Evolutionary conservation across 768 basidiomycete genomes (phyloP).

Genomic region (Mycena epipterygia): DNA sequence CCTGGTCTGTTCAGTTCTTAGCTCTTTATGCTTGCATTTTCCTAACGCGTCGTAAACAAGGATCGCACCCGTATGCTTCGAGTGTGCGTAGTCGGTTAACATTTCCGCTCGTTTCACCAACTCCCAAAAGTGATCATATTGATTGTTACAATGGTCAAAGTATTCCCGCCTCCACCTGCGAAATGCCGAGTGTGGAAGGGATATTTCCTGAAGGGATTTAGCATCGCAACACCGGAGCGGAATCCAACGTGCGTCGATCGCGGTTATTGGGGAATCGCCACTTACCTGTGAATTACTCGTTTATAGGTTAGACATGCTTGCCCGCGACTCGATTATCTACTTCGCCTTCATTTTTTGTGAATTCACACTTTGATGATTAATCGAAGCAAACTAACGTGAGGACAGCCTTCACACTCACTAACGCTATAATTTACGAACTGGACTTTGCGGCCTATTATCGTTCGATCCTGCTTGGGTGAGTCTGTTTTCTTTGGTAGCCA

Average conservation of each 20-base stretch:
- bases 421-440: slow-evolving; percentile 24
- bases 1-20: slow-evolving; percentile 13
- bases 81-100: slow-evolving; percentile 12
- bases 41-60: background rate
- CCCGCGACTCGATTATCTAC: slow-evolving; percentile 35
- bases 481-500: background rate
- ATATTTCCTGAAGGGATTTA: slow-evolving; percentile 10
- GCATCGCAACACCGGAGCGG: slow-evolving; percentile 4
- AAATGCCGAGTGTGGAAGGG: background rate
- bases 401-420: slow-evolving; percentile 33
- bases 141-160: slow-evolving; percentile 29
- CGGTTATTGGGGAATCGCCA: background rate
- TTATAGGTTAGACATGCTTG: slow-evolving; percentile 29
- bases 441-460: slow-evolving; percentile 18
- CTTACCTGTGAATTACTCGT: background rate
- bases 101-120: background rate
- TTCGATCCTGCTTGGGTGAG: slow-evolving; percentile 16
- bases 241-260: slow-evolving; percentile 28
- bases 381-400: background rate
- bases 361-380: background rate
- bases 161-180: slow-evolving; percentile 19
- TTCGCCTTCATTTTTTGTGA: slow-evolving; percentile 33
- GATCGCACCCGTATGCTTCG: slow-evolving; percentile 37
- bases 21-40: background rate
- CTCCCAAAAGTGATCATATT: slow-evolving; percentile 21